These are phyloP conservation scores for Exophiala calicioides DNA, from an alignment of 2,329 filamentous ascomycete genomes.

Conservation along the genomic window DNA sequence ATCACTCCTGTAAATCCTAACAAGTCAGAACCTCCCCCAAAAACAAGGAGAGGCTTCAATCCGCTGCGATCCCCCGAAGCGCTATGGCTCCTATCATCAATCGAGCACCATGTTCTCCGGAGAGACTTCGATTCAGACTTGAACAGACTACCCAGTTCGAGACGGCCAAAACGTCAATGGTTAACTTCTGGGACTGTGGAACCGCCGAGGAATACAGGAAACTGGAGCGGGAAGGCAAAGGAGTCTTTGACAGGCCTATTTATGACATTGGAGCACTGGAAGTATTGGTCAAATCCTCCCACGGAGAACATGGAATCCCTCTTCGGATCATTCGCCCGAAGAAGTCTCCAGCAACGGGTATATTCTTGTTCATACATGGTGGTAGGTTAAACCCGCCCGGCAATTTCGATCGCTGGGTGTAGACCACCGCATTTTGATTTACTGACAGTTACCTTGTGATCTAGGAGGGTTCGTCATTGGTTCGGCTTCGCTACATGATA, in stretches of 20 bases:
- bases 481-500: not conserved
- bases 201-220: not conserved
- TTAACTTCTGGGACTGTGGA: not conserved
- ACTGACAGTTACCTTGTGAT: not conserved
- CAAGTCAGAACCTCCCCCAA: not conserved
- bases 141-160: not conserved
- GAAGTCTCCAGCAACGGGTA: not conserved
- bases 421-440: not conserved
- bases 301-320: not conserved
- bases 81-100: not conserved
- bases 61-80: not conserved
- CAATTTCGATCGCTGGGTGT: too few relatives aligned
- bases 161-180: not conserved
- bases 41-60: not conserved
- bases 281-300: not conserved
- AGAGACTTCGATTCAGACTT: not conserved
- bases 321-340: not conserved
- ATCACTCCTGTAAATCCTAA: not conserved
- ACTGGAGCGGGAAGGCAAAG: not conserved
- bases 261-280: not conserved
- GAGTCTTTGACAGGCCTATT: not conserved
- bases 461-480: conserved; percentile 1
- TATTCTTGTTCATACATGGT: conserved; percentile 1
- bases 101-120: not conserved
- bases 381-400: too few relatives aligned